phyloP scores from a whole-genome alignment of 2,329 filamentous ascomycete genomes.

The Ilyonectria mors-panacis region DNA sequence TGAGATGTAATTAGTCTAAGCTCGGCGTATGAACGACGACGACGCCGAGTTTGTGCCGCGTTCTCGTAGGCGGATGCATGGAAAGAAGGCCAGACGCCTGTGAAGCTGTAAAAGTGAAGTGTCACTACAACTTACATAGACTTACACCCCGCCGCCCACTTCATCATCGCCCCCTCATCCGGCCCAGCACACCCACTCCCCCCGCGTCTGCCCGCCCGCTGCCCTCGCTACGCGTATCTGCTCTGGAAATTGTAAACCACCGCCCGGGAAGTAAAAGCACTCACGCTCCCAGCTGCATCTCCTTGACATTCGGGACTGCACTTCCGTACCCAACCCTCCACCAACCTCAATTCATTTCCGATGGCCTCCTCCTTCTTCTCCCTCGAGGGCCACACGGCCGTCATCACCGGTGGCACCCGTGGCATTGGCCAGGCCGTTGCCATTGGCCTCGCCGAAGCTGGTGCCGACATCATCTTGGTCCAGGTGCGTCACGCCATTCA shows the following conservation, averaged over 20 bases:
- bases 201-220: slow-evolving; percentile 11
- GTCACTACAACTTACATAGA: neutral
- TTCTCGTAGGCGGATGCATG: neutral
- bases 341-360: slow-evolving; percentile 9
- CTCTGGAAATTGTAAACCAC: slow-evolving; percentile 3
- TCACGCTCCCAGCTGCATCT: slow-evolving; percentile 10
- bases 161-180: slow-evolving; percentile 17
- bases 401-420: slow-evolving; percentile 70
- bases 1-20: neutral
- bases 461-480: slow-evolving; percentile 69
- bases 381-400: slow-evolving; percentile 69
- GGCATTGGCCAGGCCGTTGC: slow-evolving; percentile 72
- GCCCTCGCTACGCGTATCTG: slow-evolving; percentile 3
- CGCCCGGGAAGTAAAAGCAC: slow-evolving; percentile 10
- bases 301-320: slow-evolving; percentile 18
- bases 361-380: slow-evolving; percentile 65
- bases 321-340: slow-evolving; percentile 7
- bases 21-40: slow-evolving; percentile 1
- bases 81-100: neutral
- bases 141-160: slow-evolving; percentile 12
- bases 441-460: slow-evolving; percentile 71
- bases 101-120: neutral
- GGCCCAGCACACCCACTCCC: slow-evolving; percentile 31
- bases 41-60: slow-evolving; percentile 23
- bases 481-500: slow-evolving; percentile 57